Evolutionary conservation across 2,329 filamentous ascomycete genomes (phyloP), one percentile per base, ranked within the genome.

Genomic region (Pleurostoma richardsiae): DNA sequence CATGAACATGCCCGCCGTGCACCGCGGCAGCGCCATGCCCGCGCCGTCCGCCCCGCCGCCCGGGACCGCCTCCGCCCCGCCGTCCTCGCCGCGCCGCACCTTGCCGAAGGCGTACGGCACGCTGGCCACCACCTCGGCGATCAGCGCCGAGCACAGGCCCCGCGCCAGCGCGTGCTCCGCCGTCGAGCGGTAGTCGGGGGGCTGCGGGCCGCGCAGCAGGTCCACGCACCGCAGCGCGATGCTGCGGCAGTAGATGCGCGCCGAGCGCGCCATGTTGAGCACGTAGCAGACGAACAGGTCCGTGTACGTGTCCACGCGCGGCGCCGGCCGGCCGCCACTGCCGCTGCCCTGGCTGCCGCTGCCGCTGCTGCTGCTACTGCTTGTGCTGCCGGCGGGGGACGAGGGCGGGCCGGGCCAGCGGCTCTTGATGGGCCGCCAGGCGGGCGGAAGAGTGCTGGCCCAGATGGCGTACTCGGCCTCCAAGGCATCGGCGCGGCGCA

Each of bases 201-300:
- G 4, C 44, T 49, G 41, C 4, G 47, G 47, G 1, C 49, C 49
- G 1, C 47, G 29, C 7, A 51, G 47, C 49, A 47, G 49, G 10
- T 47, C 49, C 5, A 39, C 36, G 47, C 49, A 51, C n/a, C 49
- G 49, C 40, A 45, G 42, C 11, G 49, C 28, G 41, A 44, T 44
- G 40, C 49, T 49, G 29, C 42, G 49, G 5, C 47, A 44, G 44
- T 51, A 51, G 4, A 51, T 39, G 6, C 49, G 19, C 8, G 49
- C 49, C 3, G 49, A 42, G 11, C 49, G 49, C 29, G 49, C 39
- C 49, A 47, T 49, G 47, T 51, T 51, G 39, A 49, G 49, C 41
- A 51, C 30, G 28, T 44, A 51, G 31, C 49, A 51, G 30, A 49
- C 42, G 31, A 51, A 49, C 47, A 49, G 46, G 44, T 51, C 49